These are phyloP conservation scores for Brassica napus DNA, from an alignment of 345 rosid genomes.

Conservation along the genomic window DNA sequence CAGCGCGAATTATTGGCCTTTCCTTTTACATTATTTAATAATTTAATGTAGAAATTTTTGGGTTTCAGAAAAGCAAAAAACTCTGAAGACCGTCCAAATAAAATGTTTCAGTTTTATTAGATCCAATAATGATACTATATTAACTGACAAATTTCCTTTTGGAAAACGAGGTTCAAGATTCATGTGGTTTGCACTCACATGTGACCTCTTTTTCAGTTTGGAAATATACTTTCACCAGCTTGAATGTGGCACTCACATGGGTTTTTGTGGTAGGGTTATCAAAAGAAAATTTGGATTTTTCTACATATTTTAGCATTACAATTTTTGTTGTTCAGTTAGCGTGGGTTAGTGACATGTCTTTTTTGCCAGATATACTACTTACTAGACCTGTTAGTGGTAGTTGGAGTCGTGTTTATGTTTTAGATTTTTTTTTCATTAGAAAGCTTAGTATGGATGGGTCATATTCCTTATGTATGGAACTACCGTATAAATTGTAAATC, in stretches of 20 bases:
- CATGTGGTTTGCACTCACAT: slow-evolving; percentile 27
- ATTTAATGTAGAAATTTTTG: neutral
- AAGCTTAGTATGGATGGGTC: neutral
- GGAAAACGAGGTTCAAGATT: neutral
- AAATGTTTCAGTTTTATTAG: slow-evolving; percentile 12
- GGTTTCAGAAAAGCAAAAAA: neutral
- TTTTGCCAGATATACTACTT: neutral
- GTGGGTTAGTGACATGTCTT: neutral
- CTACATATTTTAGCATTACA: neutral
- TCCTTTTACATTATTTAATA: slow-evolving; percentile 15
- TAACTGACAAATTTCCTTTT: slow-evolving; percentile 20
- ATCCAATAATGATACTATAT: slow-evolving; percentile 5
- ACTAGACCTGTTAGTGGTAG: neutral
- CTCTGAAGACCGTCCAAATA: slow-evolving; percentile 21
- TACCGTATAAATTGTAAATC: neutral
- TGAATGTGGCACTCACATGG: slow-evolving; percentile 18
- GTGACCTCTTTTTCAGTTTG: slow-evolving; percentile 6
- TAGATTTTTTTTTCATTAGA: neutral
- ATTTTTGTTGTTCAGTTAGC: neutral
- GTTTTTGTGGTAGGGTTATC: neutral
- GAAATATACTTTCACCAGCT: slow-evolving; percentile 4
- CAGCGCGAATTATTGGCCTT: slow-evolving; percentile 13
- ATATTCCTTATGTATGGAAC: neutral
- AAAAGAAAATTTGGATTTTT: neutral
- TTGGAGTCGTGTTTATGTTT: neutral